Evolutionary conservation across 805 yeast genomes (phyloP).

Genomic region (Metschnikowia lunata): DNA sequence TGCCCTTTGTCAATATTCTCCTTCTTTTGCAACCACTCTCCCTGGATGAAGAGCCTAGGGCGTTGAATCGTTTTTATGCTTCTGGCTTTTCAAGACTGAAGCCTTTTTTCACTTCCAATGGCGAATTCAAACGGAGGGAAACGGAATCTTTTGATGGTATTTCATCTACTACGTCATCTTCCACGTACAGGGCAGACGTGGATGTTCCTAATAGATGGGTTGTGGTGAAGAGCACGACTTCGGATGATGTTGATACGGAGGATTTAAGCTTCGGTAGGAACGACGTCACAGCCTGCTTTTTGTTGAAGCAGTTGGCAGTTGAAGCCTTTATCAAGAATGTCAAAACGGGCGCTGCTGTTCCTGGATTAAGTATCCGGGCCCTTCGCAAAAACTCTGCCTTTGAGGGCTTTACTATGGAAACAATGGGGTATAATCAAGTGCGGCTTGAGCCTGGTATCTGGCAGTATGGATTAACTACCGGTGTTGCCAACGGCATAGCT

Average conservation of each 20-base stretch:
- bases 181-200: constrained; percentile 31
- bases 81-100: constrained; percentile 36
- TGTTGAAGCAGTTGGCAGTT: constrained; percentile 51
- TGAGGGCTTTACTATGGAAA: constrained; percentile 72
- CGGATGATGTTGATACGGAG: constrained; percentile 49
- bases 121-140: constrained; percentile 9
- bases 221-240: constrained; percentile 46
- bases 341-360: constrained; percentile 35
- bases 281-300: constrained; percentile 35
- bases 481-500: constrained; percentile 12
- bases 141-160: neutral
- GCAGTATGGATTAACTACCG: constrained; percentile 39
- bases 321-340: constrained; percentile 66
- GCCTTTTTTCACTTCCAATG: constrained; percentile 27
- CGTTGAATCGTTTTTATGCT: constrained; percentile 57
- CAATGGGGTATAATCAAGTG: constrained; percentile 80
- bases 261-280: constrained; percentile 40
- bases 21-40: constrained; percentile 57
- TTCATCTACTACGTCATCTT: neutral
- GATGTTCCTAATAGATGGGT: constrained; percentile 68
- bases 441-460: constrained; percentile 70
- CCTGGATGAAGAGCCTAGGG: constrained; percentile 33
- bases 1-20: constrained; percentile 49
- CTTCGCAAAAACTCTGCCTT: constrained; percentile 16
- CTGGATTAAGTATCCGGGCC: constrained; percentile 50